Evolutionary conservation across 2,329 filamentous ascomycete genomes (phyloP).

Genomic region (Fusarium sp.): DNA sequence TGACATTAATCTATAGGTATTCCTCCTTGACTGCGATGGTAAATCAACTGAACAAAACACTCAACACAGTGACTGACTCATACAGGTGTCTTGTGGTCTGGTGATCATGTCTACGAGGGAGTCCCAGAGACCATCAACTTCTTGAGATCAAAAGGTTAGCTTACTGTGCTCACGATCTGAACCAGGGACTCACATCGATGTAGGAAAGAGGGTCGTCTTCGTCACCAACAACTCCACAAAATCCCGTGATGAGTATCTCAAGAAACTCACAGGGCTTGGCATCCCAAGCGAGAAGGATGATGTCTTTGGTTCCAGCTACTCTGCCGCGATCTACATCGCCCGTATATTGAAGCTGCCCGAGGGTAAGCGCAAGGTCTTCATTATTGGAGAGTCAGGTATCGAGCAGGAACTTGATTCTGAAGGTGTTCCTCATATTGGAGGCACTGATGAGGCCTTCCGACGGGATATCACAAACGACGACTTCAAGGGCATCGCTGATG

Average conservation of each 20-base stretch:
- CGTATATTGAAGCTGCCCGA: slow-evolving; percentile 85
- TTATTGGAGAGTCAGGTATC: slow-evolving; percentile 90
- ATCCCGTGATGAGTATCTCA: slow-evolving; percentile 89
- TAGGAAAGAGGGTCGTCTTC: slow-evolving; percentile 92
- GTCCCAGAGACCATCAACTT: slow-evolving; percentile 87
- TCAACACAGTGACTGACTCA: slow-evolving; percentile 15
- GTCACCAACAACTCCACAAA: slow-evolving; percentile 99
- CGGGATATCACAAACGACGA: slow-evolving; percentile 85
- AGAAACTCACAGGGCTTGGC: slow-evolving; percentile 85
- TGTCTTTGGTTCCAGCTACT: slow-evolving; percentile 96
- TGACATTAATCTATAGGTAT: slow-evolving; percentile 69
- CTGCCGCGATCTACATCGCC: slow-evolving; percentile 93
- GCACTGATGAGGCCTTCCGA: slow-evolving; percentile 82
- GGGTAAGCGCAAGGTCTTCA: slow-evolving; percentile 92
- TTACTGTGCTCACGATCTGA: background rate
- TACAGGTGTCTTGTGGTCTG: slow-evolving; percentile 93
- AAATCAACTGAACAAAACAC: slow-evolving; percentile 43
- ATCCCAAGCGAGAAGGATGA: slow-evolving; percentile 87
- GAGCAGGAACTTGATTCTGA: slow-evolving; percentile 88
- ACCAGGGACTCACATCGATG: slow-evolving; percentile 11
- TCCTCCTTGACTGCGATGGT: slow-evolving; percentile 98
- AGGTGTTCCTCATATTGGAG: slow-evolving; percentile 83
- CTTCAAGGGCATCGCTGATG: slow-evolving; percentile 81
- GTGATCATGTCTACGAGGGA: slow-evolving; percentile 87
- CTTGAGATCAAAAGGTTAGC: slow-evolving; percentile 80